Conservation (phyloP, 2,329 filamentous ascomycete species). For the Herpomyces periplanetae region DNA sequence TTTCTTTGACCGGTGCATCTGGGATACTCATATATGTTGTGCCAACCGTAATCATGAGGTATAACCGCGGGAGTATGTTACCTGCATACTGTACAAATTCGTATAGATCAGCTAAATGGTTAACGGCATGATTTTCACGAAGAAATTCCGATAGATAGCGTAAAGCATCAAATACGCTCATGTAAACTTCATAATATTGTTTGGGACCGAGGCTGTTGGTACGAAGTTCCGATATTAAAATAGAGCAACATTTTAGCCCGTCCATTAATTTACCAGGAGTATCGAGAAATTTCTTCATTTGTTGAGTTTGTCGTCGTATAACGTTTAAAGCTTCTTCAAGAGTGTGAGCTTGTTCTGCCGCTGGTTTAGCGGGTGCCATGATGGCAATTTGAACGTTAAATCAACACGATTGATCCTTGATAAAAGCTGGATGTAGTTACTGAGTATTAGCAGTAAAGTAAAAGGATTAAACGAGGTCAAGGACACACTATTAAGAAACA, state of each 20-base stretch:
- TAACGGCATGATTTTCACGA: constrained; percentile 81
- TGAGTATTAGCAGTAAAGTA: too few relatives aligned
- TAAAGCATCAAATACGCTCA: constrained; percentile 90
- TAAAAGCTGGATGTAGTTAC: too few relatives aligned
- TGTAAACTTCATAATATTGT: constrained; percentile 98
- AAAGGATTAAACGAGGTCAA: too few relatives aligned
- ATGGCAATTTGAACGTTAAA: too few relatives aligned
- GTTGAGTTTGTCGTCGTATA: constrained; percentile 73
- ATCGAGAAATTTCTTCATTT: constrained; percentile 94
- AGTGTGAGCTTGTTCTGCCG: constrained; percentile 30
- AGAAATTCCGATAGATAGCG: constrained; percentile 86
- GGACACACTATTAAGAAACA: too few relatives aligned
- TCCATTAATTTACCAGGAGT: constrained; percentile 97
- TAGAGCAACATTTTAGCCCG: constrained; percentile 95
- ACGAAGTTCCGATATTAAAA: constrained; percentile 82
- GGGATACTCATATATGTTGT: constrained; percentile 97
- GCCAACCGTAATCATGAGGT: constrained; percentile 95
- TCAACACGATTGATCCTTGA: too few relatives aligned
- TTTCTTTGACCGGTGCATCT: constrained; percentile 91
- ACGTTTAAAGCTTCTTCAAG: constrained; percentile 87
- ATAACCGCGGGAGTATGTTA: constrained; percentile 79
- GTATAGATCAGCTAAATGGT: constrained; percentile 89
- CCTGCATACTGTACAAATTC: constrained; percentile 92
- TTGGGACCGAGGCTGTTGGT: constrained; percentile 92
- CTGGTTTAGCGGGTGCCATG: too few relatives aligned